Conservation (phyloP, 805 yeast species). For the Debaryomyces castellii region DNA sequence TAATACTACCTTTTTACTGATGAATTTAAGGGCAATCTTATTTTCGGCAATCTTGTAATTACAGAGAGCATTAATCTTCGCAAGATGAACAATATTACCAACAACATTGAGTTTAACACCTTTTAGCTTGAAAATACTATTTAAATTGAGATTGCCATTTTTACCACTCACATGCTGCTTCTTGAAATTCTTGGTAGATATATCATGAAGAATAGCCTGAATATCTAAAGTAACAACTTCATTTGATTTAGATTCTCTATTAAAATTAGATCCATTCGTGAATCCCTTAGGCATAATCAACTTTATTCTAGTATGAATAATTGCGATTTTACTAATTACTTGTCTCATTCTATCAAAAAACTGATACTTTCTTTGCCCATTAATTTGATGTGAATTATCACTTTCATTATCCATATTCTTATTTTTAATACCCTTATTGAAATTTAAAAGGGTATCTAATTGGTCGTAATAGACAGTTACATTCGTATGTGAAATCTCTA, state of each 20-base stretch:
- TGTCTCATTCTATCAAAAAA: conserved; percentile 12
- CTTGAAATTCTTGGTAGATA: conserved; percentile 24
- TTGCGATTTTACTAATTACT: conserved; percentile 20
- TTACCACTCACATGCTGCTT: conserved; percentile 6
- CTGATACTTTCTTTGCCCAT: conserved; percentile 3
- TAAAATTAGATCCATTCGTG: conserved; percentile 15
- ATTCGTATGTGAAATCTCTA: conserved; percentile 34
- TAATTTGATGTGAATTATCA: too few species aligned
- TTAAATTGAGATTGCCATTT: conserved; percentile 12
- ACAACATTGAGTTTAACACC: conserved; percentile 27
- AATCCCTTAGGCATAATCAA: conserved; percentile 28
- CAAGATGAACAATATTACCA: conserved; percentile 28
- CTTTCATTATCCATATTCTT: too few species aligned
- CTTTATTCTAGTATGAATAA: conserved; percentile 29
- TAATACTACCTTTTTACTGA: conserved; percentile 25
- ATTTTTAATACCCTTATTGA: conserved; percentile 6
- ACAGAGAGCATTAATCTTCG: conserved; percentile 25
- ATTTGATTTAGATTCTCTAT: conserved; percentile 27
- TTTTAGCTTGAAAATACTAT: conserved; percentile 29
- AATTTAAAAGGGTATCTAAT: conserved; percentile 16
- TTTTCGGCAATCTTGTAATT: conserved; percentile 24
- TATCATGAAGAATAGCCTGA: conserved; percentile 23
- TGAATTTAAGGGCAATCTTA: conserved; percentile 20
- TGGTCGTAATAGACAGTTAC: conserved; percentile 40
- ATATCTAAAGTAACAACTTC: conserved; percentile 20